phyloP scores from a whole-genome alignment of 768 basidiomycete genomes.

The Lentinula raphanica region DNA sequence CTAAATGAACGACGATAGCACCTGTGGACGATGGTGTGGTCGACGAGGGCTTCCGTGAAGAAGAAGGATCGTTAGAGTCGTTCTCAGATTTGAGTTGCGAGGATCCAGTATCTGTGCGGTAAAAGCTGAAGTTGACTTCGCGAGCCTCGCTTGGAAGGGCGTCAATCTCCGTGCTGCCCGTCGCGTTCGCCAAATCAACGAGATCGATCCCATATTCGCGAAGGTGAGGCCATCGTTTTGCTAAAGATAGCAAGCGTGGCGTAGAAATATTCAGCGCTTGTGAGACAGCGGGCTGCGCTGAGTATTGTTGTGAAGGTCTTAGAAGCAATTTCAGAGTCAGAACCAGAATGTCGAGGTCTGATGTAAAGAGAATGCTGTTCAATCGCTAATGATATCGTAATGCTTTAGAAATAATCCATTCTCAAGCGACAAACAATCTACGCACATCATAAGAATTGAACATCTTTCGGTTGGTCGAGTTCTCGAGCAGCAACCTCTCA shows the following conservation, averaged over 20 bases:
- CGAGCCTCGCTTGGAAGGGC: slow-evolving; percentile 67
- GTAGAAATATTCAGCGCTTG: slow-evolving; percentile 79
- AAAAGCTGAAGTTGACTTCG: slow-evolving; percentile 79
- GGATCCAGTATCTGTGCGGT: slow-evolving; percentile 47
- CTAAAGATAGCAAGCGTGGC: slow-evolving; percentile 74
- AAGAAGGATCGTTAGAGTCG: slow-evolving; percentile 36
- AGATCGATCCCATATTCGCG: slow-evolving; percentile 78
- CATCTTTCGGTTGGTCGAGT: slow-evolving; percentile 96
- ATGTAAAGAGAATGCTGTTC: slow-evolving; percentile 81
- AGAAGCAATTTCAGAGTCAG: slow-evolving; percentile 80
- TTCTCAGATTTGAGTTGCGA: slow-evolving; percentile 45
- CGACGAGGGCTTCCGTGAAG: slow-evolving; percentile 42
- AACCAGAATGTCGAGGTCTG: slow-evolving; percentile 85
- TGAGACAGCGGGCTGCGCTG: slow-evolving; percentile 78
- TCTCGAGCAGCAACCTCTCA: slow-evolving; percentile 86
- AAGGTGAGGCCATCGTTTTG: slow-evolving; percentile 78
- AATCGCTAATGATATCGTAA: slow-evolving; percentile 56
- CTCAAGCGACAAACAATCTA: slow-evolving; percentile 14
- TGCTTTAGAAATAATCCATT: slow-evolving; percentile 3
- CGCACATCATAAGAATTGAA: slow-evolving; percentile 95
- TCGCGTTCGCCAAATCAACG: slow-evolving; percentile 61
- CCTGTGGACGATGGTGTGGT: slow-evolving; percentile 34
- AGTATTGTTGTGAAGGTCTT: slow-evolving; percentile 94
- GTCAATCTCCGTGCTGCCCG: slow-evolving; percentile 48
- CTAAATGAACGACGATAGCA: slow-evolving; percentile 58